Evolutionary conservation across 1,284 basidiomycete genomes (phyloP), one percentile per base, ranked within the genome.

Genomic region (Lentinula novae-zelandiae): DNA sequence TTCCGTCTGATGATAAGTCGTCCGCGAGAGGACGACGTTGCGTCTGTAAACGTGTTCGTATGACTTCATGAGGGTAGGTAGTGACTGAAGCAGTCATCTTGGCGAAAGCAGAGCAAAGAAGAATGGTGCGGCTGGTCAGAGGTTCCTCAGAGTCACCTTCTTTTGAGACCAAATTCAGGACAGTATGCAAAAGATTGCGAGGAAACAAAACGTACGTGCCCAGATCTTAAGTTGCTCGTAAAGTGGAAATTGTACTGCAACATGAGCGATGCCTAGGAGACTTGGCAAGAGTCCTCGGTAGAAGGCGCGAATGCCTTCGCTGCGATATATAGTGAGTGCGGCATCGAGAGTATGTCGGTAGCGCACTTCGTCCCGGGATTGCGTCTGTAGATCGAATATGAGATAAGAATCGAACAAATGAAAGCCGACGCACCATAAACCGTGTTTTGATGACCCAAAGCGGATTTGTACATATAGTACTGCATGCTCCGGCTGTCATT

Each of bases 361-460:
- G 66, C 88, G 82, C 55, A 82, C 77, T 73, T 94, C 91, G 44
- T 82, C 78, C 64, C 83, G 80, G 31, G 87, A 83, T 72, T 91
- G 90, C n/a, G 88, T 92, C 90, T 91, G 71, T n/a, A 31, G 5
- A 59, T 44, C 22, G 12, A 52, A 33, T 39, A 4, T 33, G 17
- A 56, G 7, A 53, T 55, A 31, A 55, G 15, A 60, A 59, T 53
- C 44, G 22, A 56, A 44, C 15, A n/a, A 17, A 4, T 15, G 40
- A 48, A 49, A 78, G 39, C 36, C 20, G 49, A 17, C 84, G 69
- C 71, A 96, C 95, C 96, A 97, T 96, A 75, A 97, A 97, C 27
- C 95, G 86, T 20, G 95, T 97, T 79, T 97, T 97, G 73, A 98
- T 95, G 48, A 98, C 93, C 95, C 95, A 98, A 6, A 98, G 73